phyloP scores from a whole-genome alignment of 257 asterid species.

The Ballota nigra region DNA sequence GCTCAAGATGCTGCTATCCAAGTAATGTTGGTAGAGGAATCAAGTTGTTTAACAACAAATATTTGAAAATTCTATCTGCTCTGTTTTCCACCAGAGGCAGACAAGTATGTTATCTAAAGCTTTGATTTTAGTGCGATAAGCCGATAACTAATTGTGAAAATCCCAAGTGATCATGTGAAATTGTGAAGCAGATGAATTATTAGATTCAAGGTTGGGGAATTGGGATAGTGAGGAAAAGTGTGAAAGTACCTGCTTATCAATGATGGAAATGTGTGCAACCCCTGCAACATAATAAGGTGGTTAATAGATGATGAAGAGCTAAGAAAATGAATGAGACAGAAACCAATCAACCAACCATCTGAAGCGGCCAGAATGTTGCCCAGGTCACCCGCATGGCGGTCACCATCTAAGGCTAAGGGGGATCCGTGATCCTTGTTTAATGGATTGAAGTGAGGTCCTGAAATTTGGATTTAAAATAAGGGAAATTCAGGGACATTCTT shows the following conservation, averaged over 20 bases:
- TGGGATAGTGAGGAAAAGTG: not conserved
- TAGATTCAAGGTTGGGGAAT: not conserved
- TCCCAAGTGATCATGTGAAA: too few species aligned
- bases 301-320: not conserved
- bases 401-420: constrained; percentile 64
- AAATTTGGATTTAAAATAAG: not conserved
- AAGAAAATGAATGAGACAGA: constrained; percentile 8
- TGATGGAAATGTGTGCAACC: constrained; percentile 61
- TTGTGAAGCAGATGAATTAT: not conserved
- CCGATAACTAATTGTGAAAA: not conserved
- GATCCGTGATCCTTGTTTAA: constrained; percentile 78
- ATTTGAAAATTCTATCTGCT: not conserved
- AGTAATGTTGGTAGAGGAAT: not conserved
- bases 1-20: constrained; percentile 8
- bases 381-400: constrained; percentile 85
- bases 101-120: too few species aligned
- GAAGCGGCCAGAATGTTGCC: constrained; percentile 77
- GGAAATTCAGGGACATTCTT: too few species aligned
- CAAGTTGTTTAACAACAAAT: not conserved
- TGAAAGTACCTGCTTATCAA: constrained; percentile 55
- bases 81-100: too few species aligned
- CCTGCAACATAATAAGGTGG: constrained; percentile 47
- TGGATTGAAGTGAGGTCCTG: constrained; percentile 96
- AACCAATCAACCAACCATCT: too few species aligned
- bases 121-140: not conserved